phyloP scores from a whole-genome alignment of 805 yeast genomes.

The Sungouiella thailandica region DNA sequence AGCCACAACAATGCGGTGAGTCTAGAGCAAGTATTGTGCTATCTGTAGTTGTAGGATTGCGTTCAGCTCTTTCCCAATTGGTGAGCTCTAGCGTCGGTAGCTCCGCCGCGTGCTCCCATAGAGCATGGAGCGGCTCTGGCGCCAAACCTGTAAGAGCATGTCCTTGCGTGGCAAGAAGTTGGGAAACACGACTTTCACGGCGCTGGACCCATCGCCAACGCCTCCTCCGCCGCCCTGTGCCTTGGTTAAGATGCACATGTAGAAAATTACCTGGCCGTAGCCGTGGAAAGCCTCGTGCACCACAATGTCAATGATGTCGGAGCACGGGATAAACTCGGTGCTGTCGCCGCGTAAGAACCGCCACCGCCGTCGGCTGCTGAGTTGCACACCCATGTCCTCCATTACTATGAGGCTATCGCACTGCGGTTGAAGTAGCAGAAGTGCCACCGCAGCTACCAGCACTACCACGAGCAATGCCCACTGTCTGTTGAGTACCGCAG shows the following conservation, averaged over 20 bases:
- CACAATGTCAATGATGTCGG: constrained; percentile 55
- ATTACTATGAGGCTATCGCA: constrained; percentile 41
- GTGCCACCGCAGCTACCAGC: no score
- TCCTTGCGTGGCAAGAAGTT: constrained; percentile 39
- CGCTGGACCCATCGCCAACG: constrained; percentile 16
- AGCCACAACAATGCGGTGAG: no score
- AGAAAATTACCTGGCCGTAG: constrained; percentile 57
- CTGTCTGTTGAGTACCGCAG: background rate
- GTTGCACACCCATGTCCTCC: constrained; percentile 45
- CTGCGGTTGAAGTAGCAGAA: constrained; percentile 27
- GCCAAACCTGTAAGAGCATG: constrained; percentile 36
- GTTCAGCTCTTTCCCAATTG: no score
- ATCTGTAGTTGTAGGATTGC: background rate
- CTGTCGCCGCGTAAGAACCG: constrained; percentile 8
- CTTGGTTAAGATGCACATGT: constrained; percentile 55
- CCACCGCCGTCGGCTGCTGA: constrained; percentile 22
- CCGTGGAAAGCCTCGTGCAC: constrained; percentile 75
- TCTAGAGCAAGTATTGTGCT: no score
- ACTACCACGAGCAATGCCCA: constrained; percentile 2
- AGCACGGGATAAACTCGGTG: constrained; percentile 50
- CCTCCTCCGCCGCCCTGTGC: constrained; percentile 11
- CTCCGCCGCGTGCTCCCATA: constrained; percentile 19
- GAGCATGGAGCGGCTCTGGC: constrained; percentile 31
- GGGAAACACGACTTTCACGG: constrained; percentile 38
- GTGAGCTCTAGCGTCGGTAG: constrained; percentile 12